Evolutionary conservation across 1,284 basidiomycete genomes (phyloP).

Genomic region (Cutaneotrichosporon arboriforme): DNA sequence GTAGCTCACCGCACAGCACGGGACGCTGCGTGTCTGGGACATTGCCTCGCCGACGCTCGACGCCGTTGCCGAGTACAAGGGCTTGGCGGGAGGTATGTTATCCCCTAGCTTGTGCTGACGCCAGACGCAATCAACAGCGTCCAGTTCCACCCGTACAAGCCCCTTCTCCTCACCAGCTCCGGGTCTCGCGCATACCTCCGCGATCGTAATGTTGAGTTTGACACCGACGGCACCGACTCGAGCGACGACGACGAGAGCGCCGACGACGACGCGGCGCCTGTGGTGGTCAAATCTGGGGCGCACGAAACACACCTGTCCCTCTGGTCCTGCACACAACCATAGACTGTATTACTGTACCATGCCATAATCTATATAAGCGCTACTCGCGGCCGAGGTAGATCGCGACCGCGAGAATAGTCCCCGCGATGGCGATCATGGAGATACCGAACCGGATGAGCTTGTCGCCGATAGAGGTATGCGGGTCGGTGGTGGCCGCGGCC

Average conservation of each 20-base stretch:
- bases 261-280: background rate
- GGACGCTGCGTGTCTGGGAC: slow-evolving; percentile 39
- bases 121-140: slow-evolving; percentile 40
- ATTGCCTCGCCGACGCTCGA: slow-evolving; percentile 16
- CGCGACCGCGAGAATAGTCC: slow-evolving; percentile 3
- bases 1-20: slow-evolving; percentile 21
- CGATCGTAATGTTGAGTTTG: slow-evolving; percentile 5
- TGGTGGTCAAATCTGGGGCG: background rate
- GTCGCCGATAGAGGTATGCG: slow-evolving; percentile 33
- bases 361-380: background rate
- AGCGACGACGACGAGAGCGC: background rate
- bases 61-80: slow-evolving; percentile 11
- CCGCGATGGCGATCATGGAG: slow-evolving; percentile 9
- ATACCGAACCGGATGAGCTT: slow-evolving; percentile 25
- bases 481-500: slow-evolving; percentile 46
- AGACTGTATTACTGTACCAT: slow-evolving; percentile 1
- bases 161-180: slow-evolving; percentile 30
- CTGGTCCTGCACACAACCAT: slow-evolving; percentile 4
- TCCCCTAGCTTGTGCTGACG: background rate
- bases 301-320: slow-evolving; percentile 7
- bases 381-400: slow-evolving; percentile 1
- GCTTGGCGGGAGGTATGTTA: slow-evolving; percentile 14
- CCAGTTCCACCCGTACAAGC: slow-evolving; percentile 40
- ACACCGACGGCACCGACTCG: background rate
- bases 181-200: slow-evolving; percentile 27